Evolutionary conservation across 352 stramenopile species (phyloP).

Genomic region (Pythium insidiosum): DNA sequence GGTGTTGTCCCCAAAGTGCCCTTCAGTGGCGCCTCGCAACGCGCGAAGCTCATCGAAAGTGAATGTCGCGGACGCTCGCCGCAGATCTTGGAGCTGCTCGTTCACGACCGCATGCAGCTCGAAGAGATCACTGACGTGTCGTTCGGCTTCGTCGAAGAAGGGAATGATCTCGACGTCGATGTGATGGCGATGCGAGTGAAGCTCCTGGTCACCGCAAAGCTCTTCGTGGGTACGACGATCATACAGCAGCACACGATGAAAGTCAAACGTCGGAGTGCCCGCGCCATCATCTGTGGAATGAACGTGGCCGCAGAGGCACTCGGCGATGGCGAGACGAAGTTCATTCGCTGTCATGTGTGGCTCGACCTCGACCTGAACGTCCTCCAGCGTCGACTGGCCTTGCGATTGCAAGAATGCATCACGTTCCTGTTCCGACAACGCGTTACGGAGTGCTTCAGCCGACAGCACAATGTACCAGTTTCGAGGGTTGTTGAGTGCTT

Average conservation of each 20-base stretch:
- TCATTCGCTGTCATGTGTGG: slow-evolving; percentile 51
- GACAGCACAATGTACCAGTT: slow-evolving; percentile 47
- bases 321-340: slow-evolving; percentile 36
- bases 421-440: slow-evolving; percentile 27
- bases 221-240: slow-evolving; percentile 16
- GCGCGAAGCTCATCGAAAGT: slow-evolving; percentile 14
- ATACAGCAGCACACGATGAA: slow-evolving; percentile 32
- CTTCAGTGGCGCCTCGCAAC: neutral
- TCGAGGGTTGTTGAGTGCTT: slow-evolving; percentile 24
- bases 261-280: slow-evolving; percentile 9
- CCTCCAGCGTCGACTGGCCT: neutral
- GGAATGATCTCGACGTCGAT: slow-evolving; percentile 38
- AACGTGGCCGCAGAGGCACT: slow-evolving; percentile 16
- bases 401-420: slow-evolving; percentile 3
- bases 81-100: slow-evolving; percentile 20
- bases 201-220: slow-evolving; percentile 14
- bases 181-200: slow-evolving; percentile 18
- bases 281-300: neutral
- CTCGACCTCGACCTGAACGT: slow-evolving; percentile 24
- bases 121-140: slow-evolving; percentile 25
- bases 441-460: slow-evolving; percentile 16
- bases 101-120: slow-evolving; percentile 25
- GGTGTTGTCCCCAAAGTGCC: neutral
- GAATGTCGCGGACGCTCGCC: slow-evolving; percentile 24
- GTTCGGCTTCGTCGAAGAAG: slow-evolving; percentile 13